Evolutionary conservation across 371 early-diverging fungal species (phyloP), one percentile per base, ranked within the genome.

Genomic region (Actinomortierella wolfii): DNA sequence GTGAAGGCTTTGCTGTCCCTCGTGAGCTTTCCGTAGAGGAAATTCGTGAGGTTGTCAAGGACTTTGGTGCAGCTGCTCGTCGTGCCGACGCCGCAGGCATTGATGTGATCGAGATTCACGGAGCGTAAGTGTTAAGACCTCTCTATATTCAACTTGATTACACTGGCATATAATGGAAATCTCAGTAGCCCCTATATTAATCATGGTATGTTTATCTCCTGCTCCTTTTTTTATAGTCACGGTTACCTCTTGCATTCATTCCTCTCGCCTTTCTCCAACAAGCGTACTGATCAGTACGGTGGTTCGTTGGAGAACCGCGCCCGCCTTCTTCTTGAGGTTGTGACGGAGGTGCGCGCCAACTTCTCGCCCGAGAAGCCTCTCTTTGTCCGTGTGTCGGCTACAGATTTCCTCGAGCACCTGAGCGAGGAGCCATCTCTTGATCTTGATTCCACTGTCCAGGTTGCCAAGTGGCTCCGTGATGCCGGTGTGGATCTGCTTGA

Each of bases 71-170:
- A 17, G 88, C 91, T 45, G 90, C 92, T 11, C 46, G 68, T 23
- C 81, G 91, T 21, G 88, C 90, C 13, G 76, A 83, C 18, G 70
- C 85, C 57, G 91, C 89, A 3, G 96, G 92, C 0, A 88, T 94
- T 67, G 93, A 96, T 52, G 86, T 86, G 0, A 59, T 94, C 17
- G 94, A 97, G 71, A 80, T 96, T 44, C 96, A 97, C 60, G 84
- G 83, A 56, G 89, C 86, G 34, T 34, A 34, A 34, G 34, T 34
- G n/a, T n/a, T n/a, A n/a, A n/a, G n/a, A n/a, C n/a, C n/a, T n/a
- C n/a, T n/a, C n/a, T n/a, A n/a, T n/a, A n/a, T n/a, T n/a, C n/a
- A n/a, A n/a, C n/a, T n/a, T n/a, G n/a, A n/a, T n/a, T n/a, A n/a
- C n/a, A n/a, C n/a, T n/a, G n/a, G n/a, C n/a, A n/a, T n/a, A n/a